phyloP scores from a whole-genome alignment of 2,329 filamentous ascomycete genomes.

The Dothiorella sarmentorum region DNA sequence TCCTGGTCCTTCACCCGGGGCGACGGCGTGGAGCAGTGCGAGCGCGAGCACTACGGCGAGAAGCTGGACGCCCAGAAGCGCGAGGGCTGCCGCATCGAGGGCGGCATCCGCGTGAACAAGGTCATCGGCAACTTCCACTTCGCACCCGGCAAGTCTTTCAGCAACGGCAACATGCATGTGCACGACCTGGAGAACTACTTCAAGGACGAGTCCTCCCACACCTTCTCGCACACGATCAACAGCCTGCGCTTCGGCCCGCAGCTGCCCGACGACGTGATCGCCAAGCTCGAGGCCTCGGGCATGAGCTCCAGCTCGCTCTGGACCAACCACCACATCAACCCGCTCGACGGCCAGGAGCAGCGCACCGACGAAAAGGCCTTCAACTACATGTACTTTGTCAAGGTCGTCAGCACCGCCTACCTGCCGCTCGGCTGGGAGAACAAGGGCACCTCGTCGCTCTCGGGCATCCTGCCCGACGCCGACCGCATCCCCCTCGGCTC shows the following conservation, averaged over 20 bases:
- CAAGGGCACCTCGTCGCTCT: slow-evolving; percentile 37
- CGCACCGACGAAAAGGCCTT: slow-evolving; percentile 74
- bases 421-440: slow-evolving; percentile 86
- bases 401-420: slow-evolving; percentile 95
- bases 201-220: slow-evolving; percentile 70
- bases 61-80: slow-evolving; percentile 80
- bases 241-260: slow-evolving; percentile 89
- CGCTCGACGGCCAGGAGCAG: slow-evolving; percentile 78
- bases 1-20: slow-evolving; percentile 94
- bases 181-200: slow-evolving; percentile 97
- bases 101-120: slow-evolving; percentile 91
- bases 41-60: slow-evolving; percentile 89
- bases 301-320: slow-evolving; percentile 56
- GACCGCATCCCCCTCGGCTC: slow-evolving; percentile 39
- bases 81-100: slow-evolving; percentile 93
- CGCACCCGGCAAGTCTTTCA: slow-evolving; percentile 92
- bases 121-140: slow-evolving; percentile 99
- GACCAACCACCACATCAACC: slow-evolving; percentile 90
- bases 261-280: slow-evolving; percentile 66
- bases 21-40: slow-evolving; percentile 90
- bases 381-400: slow-evolving; percentile 99
- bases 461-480: slow-evolving; percentile 24
- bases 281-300: slow-evolving; percentile 55
- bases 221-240: slow-evolving; percentile 87
- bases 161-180: slow-evolving; percentile 93